A percentile compares a stretch with the other conserved stretches of the same genome.
Conservation (phyloP, 306 rosid species). For the Fagus sylvatica region DNA sequence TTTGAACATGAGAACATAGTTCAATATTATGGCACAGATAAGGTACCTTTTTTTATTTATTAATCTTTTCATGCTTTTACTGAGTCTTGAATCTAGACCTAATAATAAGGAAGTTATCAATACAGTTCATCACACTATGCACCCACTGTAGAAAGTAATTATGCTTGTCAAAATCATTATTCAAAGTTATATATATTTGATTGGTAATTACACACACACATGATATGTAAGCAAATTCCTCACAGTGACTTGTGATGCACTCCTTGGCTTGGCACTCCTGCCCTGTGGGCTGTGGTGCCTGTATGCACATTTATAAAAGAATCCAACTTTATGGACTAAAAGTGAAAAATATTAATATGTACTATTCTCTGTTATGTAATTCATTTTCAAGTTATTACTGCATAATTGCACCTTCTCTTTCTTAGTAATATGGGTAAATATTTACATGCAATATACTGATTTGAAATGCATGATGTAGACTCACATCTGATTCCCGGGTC, state of each 20-base stretch:
- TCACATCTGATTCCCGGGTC: neutral
- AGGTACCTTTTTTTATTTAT: constrained; percentile 60
- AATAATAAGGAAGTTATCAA: neutral
- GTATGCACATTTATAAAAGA: neutral
- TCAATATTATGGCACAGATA: constrained; percentile 79
- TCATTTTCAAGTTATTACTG: neutral
- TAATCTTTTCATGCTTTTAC: constrained; percentile 23
- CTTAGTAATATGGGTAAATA: neutral
- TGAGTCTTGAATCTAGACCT: constrained; percentile 15
- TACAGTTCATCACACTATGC: neutral
- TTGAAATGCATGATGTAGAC: neutral
- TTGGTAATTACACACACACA: neutral
- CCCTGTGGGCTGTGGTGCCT: neutral
- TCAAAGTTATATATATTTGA: neutral
- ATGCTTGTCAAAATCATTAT: neutral
- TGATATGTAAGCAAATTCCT: neutral
- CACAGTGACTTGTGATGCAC: neutral
- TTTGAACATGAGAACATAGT: constrained; percentile 95
- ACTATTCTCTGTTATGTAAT: neutral
- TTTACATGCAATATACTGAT: neutral
- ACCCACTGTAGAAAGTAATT: neutral
- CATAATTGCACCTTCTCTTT: neutral
- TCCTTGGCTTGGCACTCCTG: neutral
- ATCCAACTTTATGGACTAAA: neutral
- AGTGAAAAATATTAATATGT: neutral